phyloP scores from a whole-genome alignment of 306 rosid species.

The Bauhinia variegata region DNA sequence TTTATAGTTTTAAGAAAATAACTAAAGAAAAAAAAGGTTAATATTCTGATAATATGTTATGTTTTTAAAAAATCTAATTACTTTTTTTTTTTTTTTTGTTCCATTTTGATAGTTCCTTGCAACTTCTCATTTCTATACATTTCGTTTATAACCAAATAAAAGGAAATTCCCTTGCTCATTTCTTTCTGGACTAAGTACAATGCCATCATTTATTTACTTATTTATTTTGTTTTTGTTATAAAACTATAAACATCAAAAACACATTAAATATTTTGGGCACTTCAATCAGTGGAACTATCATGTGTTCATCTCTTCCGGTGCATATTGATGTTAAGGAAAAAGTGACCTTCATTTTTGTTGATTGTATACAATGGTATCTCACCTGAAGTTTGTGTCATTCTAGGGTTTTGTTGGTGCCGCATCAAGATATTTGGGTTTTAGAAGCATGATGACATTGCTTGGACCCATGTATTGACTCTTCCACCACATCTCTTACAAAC shows the following conservation, averaged over 20 bases:
- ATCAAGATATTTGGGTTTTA: slow-evolving; percentile 83
- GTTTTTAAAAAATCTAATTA: too few species aligned
- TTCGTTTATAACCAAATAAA: slow-evolving; percentile 20
- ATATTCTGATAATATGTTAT: not conserved
- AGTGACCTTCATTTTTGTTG: slow-evolving; percentile 20
- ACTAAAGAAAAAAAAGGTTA: too few species aligned
- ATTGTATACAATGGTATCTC: slow-evolving; percentile 30
- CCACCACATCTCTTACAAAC: slow-evolving; percentile 28
- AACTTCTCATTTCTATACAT: slow-evolving; percentile 12
- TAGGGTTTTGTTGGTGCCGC: slow-evolving; percentile 95
- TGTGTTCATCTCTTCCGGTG: slow-evolving; percentile 14
- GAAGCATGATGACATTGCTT: slow-evolving; percentile 84
- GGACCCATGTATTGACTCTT: slow-evolving; percentile 80
- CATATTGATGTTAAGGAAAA: slow-evolving; percentile 12
- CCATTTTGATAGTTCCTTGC: slow-evolving; percentile 13
- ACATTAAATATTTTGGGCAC: not conserved
- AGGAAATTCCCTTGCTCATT: slow-evolving; percentile 28
- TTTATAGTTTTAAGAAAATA: too few species aligned
- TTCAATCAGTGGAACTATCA: slow-evolving; percentile 6
- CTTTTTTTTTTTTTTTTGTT: not conserved
- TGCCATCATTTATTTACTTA: not conserved
- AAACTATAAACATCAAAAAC: slow-evolving; percentile 12
- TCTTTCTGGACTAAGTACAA: slow-evolving; percentile 8
- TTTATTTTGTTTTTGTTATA: slow-evolving; percentile 10
- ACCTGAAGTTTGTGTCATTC: slow-evolving; percentile 29